Conservation (phyloP, 1,139 yeast genomes). For the Candida tunisiensis region DNA sequence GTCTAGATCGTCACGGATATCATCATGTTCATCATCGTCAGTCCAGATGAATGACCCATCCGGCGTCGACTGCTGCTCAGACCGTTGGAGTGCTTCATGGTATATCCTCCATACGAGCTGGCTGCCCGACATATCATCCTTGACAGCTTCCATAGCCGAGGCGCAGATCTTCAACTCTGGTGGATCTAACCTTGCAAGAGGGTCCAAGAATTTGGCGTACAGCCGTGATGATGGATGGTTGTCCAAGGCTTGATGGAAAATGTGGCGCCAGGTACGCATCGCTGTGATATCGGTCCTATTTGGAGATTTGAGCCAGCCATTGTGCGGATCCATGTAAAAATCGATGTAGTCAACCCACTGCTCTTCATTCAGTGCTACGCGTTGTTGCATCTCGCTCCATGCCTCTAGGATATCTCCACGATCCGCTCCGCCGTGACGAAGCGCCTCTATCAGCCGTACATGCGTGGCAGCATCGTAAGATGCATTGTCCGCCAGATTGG, state of each 20-base stretch:
- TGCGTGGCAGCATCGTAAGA: neutral
- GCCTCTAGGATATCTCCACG: too few relatives aligned
- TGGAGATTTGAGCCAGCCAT: too few relatives aligned
- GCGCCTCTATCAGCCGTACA: neutral
- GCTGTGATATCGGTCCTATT: neutral
- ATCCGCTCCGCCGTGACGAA: too few relatives aligned
- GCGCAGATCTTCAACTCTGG: neutral
- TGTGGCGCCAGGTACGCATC: neutral
- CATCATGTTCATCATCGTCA: too few relatives aligned
- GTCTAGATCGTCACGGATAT: too few relatives aligned
- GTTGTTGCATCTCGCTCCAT: neutral
- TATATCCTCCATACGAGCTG: too few relatives aligned
- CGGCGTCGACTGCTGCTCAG: too few relatives aligned
- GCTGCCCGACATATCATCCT: too few relatives aligned
- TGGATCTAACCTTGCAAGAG: neutral
- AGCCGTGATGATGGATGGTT: slow-evolving; percentile 1
- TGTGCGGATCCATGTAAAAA: neutral
- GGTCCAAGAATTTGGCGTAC: slow-evolving; percentile 1
- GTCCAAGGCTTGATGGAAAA: slow-evolving; percentile 1
- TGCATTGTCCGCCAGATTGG: neutral
- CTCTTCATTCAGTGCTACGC: slow-evolving; percentile 1
- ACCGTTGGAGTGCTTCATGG: too few relatives aligned
- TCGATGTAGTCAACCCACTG: slow-evolving; percentile 1
- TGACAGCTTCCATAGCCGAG: too few relatives aligned
- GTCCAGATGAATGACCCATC: too few relatives aligned